Percentiles rank a stretch among this genome's conserved stretches.
Evolutionary conservation across 192 early-diverging fungal genomes (phyloP).

Genomic region (Entomortierella lignicola): DNA sequence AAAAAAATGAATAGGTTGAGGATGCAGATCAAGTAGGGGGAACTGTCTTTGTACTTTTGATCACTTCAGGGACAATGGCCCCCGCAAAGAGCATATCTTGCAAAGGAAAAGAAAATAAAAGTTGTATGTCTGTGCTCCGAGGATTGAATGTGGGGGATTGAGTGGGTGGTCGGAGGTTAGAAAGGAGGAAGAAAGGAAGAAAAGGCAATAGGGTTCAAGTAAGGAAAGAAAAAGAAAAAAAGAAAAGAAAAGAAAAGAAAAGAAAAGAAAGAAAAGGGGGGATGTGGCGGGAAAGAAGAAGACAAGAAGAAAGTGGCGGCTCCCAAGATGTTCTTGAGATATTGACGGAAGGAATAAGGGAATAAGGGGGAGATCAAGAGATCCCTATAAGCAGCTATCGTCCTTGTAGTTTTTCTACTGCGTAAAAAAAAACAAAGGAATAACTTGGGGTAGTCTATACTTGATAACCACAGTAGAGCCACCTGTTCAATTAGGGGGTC

Average conservation of each 20-base stretch:
- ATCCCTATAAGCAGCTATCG: neutral
- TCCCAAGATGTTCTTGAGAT: neutral
- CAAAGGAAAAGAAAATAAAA: conserved; percentile 2
- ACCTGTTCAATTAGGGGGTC: too few relatives aligned
- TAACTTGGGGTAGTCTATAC: too few relatives aligned
- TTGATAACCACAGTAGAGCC: too few relatives aligned
- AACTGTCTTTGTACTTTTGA: neutral
- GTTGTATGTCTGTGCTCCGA: neutral
- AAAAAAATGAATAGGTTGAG: neutral
- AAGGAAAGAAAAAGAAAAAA: too few relatives aligned
- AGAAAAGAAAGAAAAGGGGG: neutral
- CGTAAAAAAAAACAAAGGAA: neutral
- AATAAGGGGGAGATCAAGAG: neutral
- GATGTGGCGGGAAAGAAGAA: neutral
- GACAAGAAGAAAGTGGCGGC: neutral
- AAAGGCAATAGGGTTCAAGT: neutral
- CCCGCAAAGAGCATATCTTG: conserved; percentile 12
- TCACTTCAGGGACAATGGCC: conserved; percentile 11
- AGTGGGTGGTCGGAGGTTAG: neutral
- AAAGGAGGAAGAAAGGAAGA: neutral
- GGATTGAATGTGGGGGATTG: neutral
- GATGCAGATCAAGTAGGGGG: too few relatives aligned
- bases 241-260: neutral
- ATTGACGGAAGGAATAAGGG: neutral
- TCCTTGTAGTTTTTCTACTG: neutral